A percentile compares a stretch with the other conserved stretches of the same genome.
Conservation (phyloP, 208 protist species). For the Strigomonas culicis region DNA sequence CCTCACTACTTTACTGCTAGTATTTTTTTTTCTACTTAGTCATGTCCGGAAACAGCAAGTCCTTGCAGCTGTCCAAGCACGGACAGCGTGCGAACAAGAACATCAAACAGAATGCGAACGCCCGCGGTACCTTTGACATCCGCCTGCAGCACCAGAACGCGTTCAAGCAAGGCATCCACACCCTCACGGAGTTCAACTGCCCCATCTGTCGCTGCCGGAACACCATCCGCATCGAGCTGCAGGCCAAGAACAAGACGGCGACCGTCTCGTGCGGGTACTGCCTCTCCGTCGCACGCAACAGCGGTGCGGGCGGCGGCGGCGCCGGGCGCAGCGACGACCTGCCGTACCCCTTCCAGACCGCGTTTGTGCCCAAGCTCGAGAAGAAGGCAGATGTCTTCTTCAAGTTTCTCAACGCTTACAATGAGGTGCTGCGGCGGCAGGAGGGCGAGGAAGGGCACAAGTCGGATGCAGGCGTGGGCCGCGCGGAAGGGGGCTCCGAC, state of each 20-base stretch:
- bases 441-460: constrained; percentile 1
- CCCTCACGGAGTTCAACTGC: constrained; percentile 74
- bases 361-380: constrained; percentile 65
- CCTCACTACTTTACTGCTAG: too few species aligned
- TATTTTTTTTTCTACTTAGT: not conserved
- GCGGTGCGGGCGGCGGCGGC: constrained; percentile 20
- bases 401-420: constrained; percentile 65
- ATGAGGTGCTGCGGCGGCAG: constrained; percentile 24
- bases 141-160: constrained; percentile 55
- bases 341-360: constrained; percentile 64
- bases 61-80: not conserved
- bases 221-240: constrained; percentile 58
- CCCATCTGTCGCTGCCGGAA: constrained; percentile 72
- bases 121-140: constrained; percentile 37
- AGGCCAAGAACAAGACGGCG: constrained; percentile 38
- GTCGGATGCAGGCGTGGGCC: not conserved
- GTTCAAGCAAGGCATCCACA: constrained; percentile 44
- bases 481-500: not conserved
- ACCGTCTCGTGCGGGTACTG: constrained; percentile 75
- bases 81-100: constrained; percentile 2
- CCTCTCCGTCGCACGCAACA: not conserved
- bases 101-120: constrained; percentile 13
- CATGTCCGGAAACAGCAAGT: not conserved
- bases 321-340: constrained; percentile 49
- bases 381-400: constrained; percentile 87